A percentile compares a stretch with the other conserved stretches of the same genome.
Conservation (phyloP, 2,329 filamentous ascomycete genomes). For the Sclerotinia subarctica region DNA sequence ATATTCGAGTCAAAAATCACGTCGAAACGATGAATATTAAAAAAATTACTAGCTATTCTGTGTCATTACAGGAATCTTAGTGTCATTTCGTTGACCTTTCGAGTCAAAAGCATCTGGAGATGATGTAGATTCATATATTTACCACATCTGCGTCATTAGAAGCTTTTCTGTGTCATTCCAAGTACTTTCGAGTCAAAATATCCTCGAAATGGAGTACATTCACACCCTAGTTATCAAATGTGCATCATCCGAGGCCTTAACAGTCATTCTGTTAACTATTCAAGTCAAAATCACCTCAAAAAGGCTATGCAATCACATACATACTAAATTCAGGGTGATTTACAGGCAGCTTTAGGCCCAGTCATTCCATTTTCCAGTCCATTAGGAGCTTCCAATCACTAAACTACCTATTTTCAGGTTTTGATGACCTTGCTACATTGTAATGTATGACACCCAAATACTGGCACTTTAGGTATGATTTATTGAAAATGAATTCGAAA, state of each 20-base stretch:
- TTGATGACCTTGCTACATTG: background rate
- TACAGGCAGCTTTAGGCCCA: background rate
- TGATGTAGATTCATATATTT: background rate
- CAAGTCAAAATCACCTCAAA: background rate
- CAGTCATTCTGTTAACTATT: background rate
- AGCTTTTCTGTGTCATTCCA: background rate
- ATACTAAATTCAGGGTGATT: too few relatives aligned
- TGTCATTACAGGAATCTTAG: background rate
- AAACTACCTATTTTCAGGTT: background rate
- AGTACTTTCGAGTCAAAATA: background rate
- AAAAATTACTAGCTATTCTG: too few relatives aligned
- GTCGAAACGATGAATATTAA: background rate
- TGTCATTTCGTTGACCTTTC: background rate
- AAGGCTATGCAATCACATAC: background rate
- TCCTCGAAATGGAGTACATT: background rate
- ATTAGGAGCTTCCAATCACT: background rate
- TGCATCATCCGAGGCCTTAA: background rate
- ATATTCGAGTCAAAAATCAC: background rate
- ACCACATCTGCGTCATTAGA: background rate
- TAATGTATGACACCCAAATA: background rate
- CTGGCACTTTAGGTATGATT: background rate
- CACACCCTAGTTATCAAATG: background rate
- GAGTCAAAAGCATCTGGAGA: background rate
- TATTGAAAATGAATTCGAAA: background rate
- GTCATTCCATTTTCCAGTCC: background rate